Conservation (phyloP, 768 basidiomycete genomes). For the Calvatia gigantea region DNA sequence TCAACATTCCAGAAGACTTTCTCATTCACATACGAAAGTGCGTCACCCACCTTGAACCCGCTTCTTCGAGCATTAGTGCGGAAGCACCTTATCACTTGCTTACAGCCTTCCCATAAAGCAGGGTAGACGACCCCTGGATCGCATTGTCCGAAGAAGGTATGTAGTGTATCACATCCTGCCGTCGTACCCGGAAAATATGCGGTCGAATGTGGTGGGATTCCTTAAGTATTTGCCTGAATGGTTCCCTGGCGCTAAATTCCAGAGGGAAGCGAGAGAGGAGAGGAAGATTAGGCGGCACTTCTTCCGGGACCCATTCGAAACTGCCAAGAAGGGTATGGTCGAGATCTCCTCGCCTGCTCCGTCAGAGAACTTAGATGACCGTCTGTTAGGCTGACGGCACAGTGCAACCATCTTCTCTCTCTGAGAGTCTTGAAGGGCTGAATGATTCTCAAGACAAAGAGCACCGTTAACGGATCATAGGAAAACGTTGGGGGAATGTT, state of each 20-base stretch:
- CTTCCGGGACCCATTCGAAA: slow-evolving; percentile 28
- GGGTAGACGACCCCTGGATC: slow-evolving; percentile 27
- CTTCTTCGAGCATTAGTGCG: neutral
- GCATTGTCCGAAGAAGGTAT: slow-evolving; percentile 22
- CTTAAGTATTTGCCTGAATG: slow-evolving; percentile 43
- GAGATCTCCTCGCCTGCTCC: neutral
- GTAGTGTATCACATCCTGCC: slow-evolving; percentile 15
- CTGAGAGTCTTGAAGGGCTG: slow-evolving; percentile 2
- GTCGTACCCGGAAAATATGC: slow-evolving; percentile 23
- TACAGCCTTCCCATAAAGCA: slow-evolving; percentile 8
- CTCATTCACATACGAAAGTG: slow-evolving; percentile 8
- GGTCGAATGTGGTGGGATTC: slow-evolving; percentile 33
- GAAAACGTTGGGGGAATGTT: slow-evolving; percentile 5
- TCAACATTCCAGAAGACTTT: slow-evolving; percentile 3
- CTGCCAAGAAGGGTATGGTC: slow-evolving; percentile 17
- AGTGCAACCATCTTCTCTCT: neutral
- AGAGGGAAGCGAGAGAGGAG: slow-evolving; percentile 42
- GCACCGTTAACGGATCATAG: neutral
- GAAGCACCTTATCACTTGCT: slow-evolving; percentile 7
- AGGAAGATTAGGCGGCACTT: slow-evolving; percentile 26
- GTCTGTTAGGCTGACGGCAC: neutral
- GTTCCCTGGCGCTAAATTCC: slow-evolving; percentile 55
- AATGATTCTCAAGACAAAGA: neutral
- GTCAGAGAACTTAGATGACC: neutral
- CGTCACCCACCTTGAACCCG: neutral